Evolutionary conservation across 2,329 filamentous ascomycete genomes (phyloP).

Genomic region (Aspergillus thermomutatus): DNA sequence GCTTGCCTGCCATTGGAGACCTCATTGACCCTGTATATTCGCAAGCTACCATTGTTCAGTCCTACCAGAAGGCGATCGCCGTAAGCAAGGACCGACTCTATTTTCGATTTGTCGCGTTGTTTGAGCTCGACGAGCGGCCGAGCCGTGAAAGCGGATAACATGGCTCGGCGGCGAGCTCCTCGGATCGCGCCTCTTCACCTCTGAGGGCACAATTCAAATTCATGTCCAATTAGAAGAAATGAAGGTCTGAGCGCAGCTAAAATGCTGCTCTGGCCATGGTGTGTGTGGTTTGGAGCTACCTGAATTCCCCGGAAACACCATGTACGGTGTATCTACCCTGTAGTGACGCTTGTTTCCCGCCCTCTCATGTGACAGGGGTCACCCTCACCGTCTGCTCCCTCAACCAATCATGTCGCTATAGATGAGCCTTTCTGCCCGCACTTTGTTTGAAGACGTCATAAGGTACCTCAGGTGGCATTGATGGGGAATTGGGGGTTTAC

Average conservation of each 20-base stretch:
- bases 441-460: neutral
- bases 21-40: slow-evolving; percentile 89
- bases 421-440: neutral
- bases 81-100: slow-evolving; percentile 91
- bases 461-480: neutral
- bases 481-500: neutral
- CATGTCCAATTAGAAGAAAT: slow-evolving; percentile 13
- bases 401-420: neutral
- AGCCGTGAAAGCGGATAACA: slow-evolving; percentile 97
- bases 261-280: slow-evolving; percentile 17
- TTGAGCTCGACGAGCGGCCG: slow-evolving; percentile 96
- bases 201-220: slow-evolving; percentile 7
- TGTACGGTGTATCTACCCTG: too few species aligned
- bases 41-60: slow-evolving; percentile 80
- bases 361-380: slow-evolving; percentile 16
- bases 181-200: slow-evolving; percentile 17
- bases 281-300: neutral
- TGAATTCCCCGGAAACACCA: neutral
- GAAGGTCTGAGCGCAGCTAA: slow-evolving; percentile 2
- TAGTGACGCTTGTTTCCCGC: neutral
- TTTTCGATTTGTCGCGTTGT: slow-evolving; percentile 91
- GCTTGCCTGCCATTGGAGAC: slow-evolving; percentile 36
- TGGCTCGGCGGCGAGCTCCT: slow-evolving; percentile 38
- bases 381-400: slow-evolving; percentile 1
- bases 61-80: slow-evolving; percentile 91